Percentiles rank a stretch among this genome's conserved stretches.
These are phyloP conservation scores for Plasmopara muralis DNA, from an alignment of 352 stramenopile genomes.

Conservation along the genomic window DNA sequence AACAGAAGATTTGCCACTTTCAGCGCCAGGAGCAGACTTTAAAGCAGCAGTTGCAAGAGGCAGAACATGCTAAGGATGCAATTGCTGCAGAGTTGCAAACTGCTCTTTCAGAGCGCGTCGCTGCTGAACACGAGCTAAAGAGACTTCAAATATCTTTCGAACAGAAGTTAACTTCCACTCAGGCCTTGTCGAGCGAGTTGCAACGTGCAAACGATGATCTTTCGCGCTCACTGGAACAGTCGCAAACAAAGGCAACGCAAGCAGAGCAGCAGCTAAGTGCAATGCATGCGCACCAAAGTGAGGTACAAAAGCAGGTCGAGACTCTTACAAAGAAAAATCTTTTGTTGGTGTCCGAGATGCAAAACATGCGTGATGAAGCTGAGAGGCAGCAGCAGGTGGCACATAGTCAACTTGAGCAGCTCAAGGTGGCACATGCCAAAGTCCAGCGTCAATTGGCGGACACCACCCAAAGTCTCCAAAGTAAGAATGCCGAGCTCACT, in stretches of 20 bases:
- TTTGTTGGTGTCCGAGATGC: conserved; percentile 40
- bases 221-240: conserved; percentile 35
- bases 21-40: conserved; percentile 33
- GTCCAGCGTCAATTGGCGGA: conserved; percentile 32
- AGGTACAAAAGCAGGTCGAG: conserved; percentile 46
- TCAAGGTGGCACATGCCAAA: conserved; percentile 27
- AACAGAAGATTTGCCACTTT: conserved; percentile 32
- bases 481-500: conserved; percentile 35
- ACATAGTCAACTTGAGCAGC: conserved; percentile 29
- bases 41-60: conserved; percentile 29
- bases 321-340: conserved; percentile 60
- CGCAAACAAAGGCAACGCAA: conserved; percentile 27
- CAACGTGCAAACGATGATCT: conserved; percentile 50
- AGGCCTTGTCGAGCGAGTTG: conserved; percentile 31
- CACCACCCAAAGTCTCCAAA: conserved; percentile 20
- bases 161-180: conserved; percentile 23
- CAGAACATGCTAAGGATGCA: conserved; percentile 22
- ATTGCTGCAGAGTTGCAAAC: conserved; percentile 21
- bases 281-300: conserved; percentile 28
- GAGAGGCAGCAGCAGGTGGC: conserved; percentile 37
- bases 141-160: conserved; percentile 24
- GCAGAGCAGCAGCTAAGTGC: conserved; percentile 42
- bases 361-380: conserved; percentile 37
- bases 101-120: conserved; percentile 22
- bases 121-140: conserved; percentile 26